Evolutionary conservation across 163 green algal genomes (phyloP).

Genomic region (Scenedesmus sp.): DNA sequence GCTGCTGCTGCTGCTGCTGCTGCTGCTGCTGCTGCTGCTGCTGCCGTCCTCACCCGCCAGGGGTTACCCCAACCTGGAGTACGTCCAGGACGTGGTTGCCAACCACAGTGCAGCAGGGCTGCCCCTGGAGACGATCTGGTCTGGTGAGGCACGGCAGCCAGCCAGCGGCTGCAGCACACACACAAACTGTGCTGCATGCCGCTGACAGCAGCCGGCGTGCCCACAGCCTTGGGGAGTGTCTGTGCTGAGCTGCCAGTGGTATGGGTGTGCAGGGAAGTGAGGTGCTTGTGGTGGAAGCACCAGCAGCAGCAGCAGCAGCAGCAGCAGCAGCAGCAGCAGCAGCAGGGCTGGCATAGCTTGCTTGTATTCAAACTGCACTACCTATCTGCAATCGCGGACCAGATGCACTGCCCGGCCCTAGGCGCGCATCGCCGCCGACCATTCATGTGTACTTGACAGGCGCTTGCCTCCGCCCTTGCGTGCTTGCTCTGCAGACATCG

Average conservation of each 20-base stretch:
- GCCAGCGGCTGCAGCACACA: too few species aligned
- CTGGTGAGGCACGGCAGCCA: background rate
- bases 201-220: too few species aligned
- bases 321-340: background rate
- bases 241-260: too few species aligned
- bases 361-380: background rate
- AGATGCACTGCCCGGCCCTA: too few species aligned
- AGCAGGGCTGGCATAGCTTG: background rate
- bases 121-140: conserved; percentile 77
- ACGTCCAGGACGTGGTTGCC: conserved; percentile 69
- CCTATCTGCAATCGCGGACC: too few species aligned
- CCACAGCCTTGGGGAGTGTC: too few species aligned
- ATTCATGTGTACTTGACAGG: too few species aligned
- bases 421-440: too few species aligned
- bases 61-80: conserved; percentile 68
- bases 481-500: conserved; percentile 72
- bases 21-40: conserved; percentile 14
- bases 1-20: background rate
- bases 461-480: background rate
- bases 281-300: too few species aligned
- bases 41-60: background rate
- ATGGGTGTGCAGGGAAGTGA: too few species aligned
- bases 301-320: background rate
- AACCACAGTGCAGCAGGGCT: conserved; percentile 73
- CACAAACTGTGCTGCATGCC: too few species aligned